These are phyloP conservation scores for Ustilago hordei DNA, from an alignment of 1,284 basidiomycete genomes.

Conservation along the genomic window DNA sequence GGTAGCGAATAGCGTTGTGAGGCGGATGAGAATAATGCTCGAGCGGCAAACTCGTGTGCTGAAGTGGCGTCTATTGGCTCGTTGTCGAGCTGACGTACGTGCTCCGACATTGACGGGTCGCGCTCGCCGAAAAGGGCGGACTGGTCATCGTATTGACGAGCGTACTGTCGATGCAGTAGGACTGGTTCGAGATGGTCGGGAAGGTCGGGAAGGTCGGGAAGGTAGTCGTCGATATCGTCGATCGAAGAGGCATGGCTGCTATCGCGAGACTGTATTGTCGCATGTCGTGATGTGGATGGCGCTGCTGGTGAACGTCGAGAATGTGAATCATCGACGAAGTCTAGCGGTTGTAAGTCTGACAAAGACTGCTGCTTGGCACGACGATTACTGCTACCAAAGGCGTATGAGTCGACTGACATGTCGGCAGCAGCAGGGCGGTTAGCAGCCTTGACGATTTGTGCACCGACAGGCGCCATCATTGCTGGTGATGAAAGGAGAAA, in stretches of 20 bases:
- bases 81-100: constrained; percentile 7
- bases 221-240: constrained; percentile 27
- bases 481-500: constrained; percentile 47
- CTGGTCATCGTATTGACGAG: constrained; percentile 33
- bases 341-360: neutral
- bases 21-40: neutral
- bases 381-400: constrained; percentile 9
- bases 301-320: constrained; percentile 6
- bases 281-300: constrained; percentile 11
- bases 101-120: constrained; percentile 12
- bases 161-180: constrained; percentile 22
- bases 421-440: neutral
- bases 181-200: constrained; percentile 6
- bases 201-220: constrained; percentile 27
- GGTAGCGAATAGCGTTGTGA: constrained; percentile 46
- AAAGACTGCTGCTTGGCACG: neutral
- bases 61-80: neutral
- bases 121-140: constrained; percentile 28
- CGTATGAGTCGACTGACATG: constrained; percentile 7
- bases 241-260: neutral
- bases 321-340: neutral
- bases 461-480: constrained; percentile 30
- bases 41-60: constrained; percentile 3
- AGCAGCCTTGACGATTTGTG: constrained; percentile 2
- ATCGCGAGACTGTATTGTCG: neutral